A percentile compares a stretch with the other conserved stretches of the same genome.
These are phyloP conservation scores for Claviceps africana DNA, from an alignment of 2,329 filamentous ascomycete species.

Conservation along the genomic window DNA sequence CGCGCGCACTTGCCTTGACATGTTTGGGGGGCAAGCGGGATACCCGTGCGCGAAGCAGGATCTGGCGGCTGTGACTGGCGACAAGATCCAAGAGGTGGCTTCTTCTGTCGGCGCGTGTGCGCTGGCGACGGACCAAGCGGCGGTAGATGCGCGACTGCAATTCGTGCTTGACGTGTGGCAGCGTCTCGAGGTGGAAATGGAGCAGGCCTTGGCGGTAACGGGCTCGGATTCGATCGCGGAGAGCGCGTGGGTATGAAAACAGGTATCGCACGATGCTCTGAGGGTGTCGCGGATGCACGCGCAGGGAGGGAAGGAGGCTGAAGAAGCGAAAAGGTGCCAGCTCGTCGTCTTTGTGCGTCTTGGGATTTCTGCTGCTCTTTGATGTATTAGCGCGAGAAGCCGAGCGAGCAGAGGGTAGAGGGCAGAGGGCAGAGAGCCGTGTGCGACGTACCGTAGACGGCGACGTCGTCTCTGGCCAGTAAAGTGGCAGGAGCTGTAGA, in stretches of 20 bases:
- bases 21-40: conserved; percentile 13
- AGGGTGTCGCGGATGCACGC: conserved; percentile 26
- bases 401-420: background rate
- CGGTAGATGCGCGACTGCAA: conserved; percentile 66
- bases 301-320: conserved; percentile 16
- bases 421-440: no score
- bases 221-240: conserved; percentile 44
- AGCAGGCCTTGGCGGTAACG: conserved; percentile 53
- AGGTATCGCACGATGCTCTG: conserved; percentile 49
- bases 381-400: background rate
- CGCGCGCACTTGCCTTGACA: conserved; percentile 19
- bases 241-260: conserved; percentile 55
- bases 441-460: background rate
- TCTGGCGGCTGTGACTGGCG: conserved; percentile 27
- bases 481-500: background rate
- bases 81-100: conserved; percentile 31
- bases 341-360: conserved; percentile 14
- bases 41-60: conserved; percentile 25
- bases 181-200: conserved; percentile 58
- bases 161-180: conserved; percentile 56
- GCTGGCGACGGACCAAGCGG: conserved; percentile 54
- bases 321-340: conserved; percentile 32
- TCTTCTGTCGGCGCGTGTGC: conserved; percentile 34
- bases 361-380: background rate
- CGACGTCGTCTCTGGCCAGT: background rate